Evolutionary conservation across 1,284 basidiomycete genomes (phyloP).

Genomic region (Agaricales sp.): DNA sequence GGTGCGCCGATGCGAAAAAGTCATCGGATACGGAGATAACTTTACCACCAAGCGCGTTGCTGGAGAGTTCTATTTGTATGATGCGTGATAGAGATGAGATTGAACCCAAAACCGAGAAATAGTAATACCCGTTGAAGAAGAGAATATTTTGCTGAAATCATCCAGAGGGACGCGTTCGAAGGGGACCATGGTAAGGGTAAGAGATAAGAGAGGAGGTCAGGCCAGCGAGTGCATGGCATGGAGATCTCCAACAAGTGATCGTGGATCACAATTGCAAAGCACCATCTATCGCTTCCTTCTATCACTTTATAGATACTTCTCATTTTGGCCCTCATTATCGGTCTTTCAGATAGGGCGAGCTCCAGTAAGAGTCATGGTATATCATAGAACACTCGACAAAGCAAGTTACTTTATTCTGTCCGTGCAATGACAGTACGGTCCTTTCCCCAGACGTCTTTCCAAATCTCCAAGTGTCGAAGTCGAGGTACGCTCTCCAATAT

Average conservation of each 20-base stretch:
- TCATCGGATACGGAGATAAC: constrained; percentile 84
- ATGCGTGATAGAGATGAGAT: background rate
- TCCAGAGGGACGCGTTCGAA: constrained; percentile 38
- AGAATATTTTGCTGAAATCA: constrained; percentile 43
- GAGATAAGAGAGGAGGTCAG: background rate
- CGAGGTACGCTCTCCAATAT: constrained; percentile 36
- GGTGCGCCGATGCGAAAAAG: constrained; percentile 85
- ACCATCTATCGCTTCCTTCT: too few species aligned
- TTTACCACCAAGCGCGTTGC: constrained; percentile 72
- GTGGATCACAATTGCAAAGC: too few species aligned
- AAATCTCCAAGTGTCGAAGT: constrained; percentile 46
- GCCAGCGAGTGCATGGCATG: too few species aligned
- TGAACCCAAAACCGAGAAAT: constrained; percentile 1
- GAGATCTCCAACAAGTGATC: too few species aligned
- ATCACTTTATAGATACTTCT: too few species aligned
- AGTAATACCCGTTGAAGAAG: constrained; percentile 46
- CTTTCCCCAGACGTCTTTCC: constrained; percentile 71
- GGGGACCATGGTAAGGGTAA: constrained; percentile 9
- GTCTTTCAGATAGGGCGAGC: too few species aligned
- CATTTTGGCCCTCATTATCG: too few species aligned
- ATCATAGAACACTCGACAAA: too few species aligned
- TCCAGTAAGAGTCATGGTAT: too few species aligned
- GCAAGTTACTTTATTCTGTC: too few species aligned
- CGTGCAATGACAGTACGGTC: constrained; percentile 52
- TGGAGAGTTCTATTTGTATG: constrained; percentile 69